Evolutionary conservation across 345 rosid genomes (phyloP), one percentile per base, ranked within the genome.

Genomic region (Litchi chinensis): DNA sequence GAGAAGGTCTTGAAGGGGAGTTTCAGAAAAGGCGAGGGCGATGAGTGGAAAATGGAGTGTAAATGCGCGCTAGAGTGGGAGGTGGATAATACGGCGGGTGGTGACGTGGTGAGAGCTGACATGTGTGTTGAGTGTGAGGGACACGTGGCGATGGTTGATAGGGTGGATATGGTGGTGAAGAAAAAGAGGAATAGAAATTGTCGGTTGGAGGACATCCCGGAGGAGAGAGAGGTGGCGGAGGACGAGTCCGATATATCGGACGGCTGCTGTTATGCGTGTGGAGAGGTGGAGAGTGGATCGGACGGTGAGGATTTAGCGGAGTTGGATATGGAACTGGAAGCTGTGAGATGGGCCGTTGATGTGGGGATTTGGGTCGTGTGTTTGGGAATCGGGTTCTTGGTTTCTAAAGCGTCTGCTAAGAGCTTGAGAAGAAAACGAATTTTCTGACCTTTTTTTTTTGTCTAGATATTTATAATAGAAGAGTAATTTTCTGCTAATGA

Each of bases 281-380:
- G 83, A 7, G 81, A 65, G 7, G 40, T 9, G 26, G 79, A 10
- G 32, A 56, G 65, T n/a, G 41, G 81, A 71, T 22, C 72, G 18
- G 60, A 75, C 68, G 81, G 74, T 41, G 88, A 77, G 5, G 85
- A 71, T 6, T 6, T 13, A 18, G 79, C 63, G 52, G 83, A 75
- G 85, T 65, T 80, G 83, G 90, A 87, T 72, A 68, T 78, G 60
- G 90, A 91, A 64, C 64, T 83, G 78, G 93, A 90, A 5, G 88
- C 87, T 11, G 85, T 89, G 71, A 83, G 83, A 24, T 93, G 97
- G 98, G 96, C 97, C 72, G 86, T 93, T 67, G 97, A 95, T 79
- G 83, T 95, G 60, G 98, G 97, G 70, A 72, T 92, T 81, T 93
- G 95, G 97, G 93, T 91, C 16, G 62, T 90, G 84, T 93, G 97